Base-by-base conservation (phyloP, 176 grass and related monocot genomes). In the Echinochloa phyllopogon region DNA sequence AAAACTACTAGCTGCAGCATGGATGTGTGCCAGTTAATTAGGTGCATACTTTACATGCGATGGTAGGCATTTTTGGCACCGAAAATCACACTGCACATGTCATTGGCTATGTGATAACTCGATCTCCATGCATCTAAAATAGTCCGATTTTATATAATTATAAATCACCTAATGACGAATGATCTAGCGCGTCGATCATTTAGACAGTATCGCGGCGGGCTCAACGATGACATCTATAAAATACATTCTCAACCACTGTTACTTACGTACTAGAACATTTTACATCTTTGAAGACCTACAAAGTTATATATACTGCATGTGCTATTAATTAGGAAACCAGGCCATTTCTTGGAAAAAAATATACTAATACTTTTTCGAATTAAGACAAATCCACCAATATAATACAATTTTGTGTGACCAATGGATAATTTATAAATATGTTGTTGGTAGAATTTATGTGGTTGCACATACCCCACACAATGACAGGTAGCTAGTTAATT, bases 31-130 rank as follows among this genome's bases (percentile, higher is more conserved):
- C 39, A 29, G 27, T 50, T 71, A 40, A n/a, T 4, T 51, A 16
- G 23, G 45, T 77, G 40, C 58, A 64, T 27, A 14, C 57, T 78
- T 63, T 78, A 60, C 74, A 45, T 77, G 56, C n/a, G 56, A 77
- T 45, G 13, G 6, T 10, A 8, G 10, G 10, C 16, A 33, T 53
- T 40, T 39, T 76, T 8, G 51, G 17, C 51, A 33, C 7, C 51
- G 25, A 55, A 23, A 55, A 39, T 33, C 24, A 33, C 47, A 37
- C 10, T 15, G 29, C 29, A 56, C 47, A 39, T 13, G 29, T 36
- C 29, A 20, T 16, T 18, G 10, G 0, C 50, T 20, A 33, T 33
- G 33, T 20, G 38, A 75, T 69, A 11, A 69, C 15, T 10, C 33
- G 14, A 39, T 52, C 49, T 15, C 33, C 29, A 18, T 65, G 9